Evolutionary conservation across 129 eudicot genomes (phyloP).

Genomic region (Artemisia tridentata): DNA sequence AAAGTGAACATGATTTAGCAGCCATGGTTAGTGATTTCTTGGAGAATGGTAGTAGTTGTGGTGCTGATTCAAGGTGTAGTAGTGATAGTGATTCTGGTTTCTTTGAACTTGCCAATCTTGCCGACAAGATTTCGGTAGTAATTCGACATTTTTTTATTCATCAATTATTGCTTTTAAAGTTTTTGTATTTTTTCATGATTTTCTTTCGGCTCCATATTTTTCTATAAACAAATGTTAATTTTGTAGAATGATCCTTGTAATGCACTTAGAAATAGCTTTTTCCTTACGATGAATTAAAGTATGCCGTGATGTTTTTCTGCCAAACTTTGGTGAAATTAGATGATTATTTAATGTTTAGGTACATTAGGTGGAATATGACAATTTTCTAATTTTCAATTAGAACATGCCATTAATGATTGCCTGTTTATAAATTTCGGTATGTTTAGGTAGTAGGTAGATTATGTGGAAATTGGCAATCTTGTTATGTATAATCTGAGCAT

Average conservation of each 20-base stretch:
- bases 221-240: not conserved
- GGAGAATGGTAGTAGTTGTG: slow-evolving; percentile 73
- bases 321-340: not conserved
- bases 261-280: not conserved
- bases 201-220: not conserved
- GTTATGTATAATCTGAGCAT: not conserved
- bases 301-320: not conserved
- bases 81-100: slow-evolving; percentile 87
- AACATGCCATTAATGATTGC: not conserved
- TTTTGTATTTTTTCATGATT: not conserved
- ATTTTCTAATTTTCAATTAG: not conserved
- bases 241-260: not conserved
- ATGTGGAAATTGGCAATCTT: not conserved
- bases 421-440: not conserved
- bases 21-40: slow-evolving; percentile 81
- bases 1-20: slow-evolving; percentile 89
- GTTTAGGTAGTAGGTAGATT: not conserved
- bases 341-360: slow-evolving; percentile 10
- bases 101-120: slow-evolving; percentile 65
- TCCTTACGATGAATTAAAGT: not conserved
- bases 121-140: slow-evolving; percentile 68
- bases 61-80: slow-evolving; percentile 64
- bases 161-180: slow-evolving; percentile 18
- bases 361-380: not conserved
- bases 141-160: not conserved